Evolutionary conservation across 768 basidiomycete genomes (phyloP).

Genomic region (Trametes elegans): DNA sequence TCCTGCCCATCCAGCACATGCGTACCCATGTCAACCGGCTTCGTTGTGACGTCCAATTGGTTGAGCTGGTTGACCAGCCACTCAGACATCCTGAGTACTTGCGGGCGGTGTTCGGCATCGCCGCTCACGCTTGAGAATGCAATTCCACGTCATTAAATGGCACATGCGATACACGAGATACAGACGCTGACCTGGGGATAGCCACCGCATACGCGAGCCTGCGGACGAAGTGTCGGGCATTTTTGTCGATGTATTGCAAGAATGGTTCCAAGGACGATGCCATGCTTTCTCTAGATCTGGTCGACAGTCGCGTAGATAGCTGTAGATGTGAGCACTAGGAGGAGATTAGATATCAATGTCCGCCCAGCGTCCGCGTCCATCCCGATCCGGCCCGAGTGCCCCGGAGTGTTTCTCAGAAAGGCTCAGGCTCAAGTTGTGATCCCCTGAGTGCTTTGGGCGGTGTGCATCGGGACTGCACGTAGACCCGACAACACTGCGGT

Average conservation of each 20-base stretch:
- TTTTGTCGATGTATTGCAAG: slow-evolving; percentile 57
- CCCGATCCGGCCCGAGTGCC: too few relatives aligned
- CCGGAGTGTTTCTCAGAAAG: too few relatives aligned
- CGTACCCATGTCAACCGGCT: slow-evolving; percentile 71
- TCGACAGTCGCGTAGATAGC: too few relatives aligned
- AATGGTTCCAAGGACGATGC: too few relatives aligned
- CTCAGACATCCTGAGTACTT: slow-evolving; percentile 83
- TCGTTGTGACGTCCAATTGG: slow-evolving; percentile 72
- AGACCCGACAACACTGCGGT: too few relatives aligned
- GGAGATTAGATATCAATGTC: too few relatives aligned
- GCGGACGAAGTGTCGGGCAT: slow-evolving; percentile 72
- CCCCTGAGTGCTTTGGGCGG: too few relatives aligned
- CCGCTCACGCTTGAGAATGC: slow-evolving; percentile 51
- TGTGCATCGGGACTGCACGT: too few relatives aligned
- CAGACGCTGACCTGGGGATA: slow-evolving; percentile 66
- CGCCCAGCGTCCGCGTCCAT: too few relatives aligned
- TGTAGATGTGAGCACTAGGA: too few relatives aligned
- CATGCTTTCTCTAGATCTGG: too few relatives aligned
- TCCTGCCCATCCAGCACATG: slow-evolving; percentile 72
- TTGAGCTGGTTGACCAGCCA: slow-evolving; percentile 77
- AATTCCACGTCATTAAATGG: background rate
- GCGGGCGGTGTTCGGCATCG: slow-evolving; percentile 65
- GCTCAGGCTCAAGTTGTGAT: too few relatives aligned
- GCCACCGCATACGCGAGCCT: slow-evolving; percentile 79
- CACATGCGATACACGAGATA: background rate